phyloP scores from a whole-genome alignment of 2,329 filamentous ascomycete species.

The Cryphonectria naterciae region DNA sequence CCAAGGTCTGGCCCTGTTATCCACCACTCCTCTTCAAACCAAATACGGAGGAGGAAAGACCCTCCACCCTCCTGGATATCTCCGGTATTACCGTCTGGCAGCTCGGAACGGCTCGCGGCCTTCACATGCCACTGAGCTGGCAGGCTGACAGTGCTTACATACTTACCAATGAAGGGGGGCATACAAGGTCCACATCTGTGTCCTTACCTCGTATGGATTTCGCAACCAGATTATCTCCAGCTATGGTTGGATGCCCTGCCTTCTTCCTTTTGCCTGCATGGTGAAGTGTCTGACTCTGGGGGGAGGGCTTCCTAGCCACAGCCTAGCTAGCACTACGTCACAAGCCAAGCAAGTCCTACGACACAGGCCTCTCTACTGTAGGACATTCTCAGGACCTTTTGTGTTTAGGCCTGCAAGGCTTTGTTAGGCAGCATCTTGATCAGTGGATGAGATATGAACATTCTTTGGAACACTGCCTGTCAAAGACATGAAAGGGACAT shows the following conservation, averaged over 20 bases:
- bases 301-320: neutral
- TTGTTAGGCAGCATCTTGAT: neutral
- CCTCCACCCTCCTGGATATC: constrained; percentile 2
- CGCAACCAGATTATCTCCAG: neutral
- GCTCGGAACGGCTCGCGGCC: constrained; percentile 9
- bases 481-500: neutral
- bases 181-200: constrained; percentile 1
- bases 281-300: constrained; percentile 3
- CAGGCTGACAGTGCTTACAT: neutral
- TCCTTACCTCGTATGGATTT: neutral
- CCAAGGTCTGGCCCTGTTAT: neutral
- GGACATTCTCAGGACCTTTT: neutral
- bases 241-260: neutral
- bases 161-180: neutral
- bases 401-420: neutral
- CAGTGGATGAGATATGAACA: neutral
- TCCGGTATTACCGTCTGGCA: constrained; percentile 8
- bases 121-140: constrained; percentile 8
- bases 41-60: neutral
- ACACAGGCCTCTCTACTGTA: neutral
- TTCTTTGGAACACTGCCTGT: neutral
- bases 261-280: neutral
- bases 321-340: constrained; percentile 1
- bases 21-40: neutral
- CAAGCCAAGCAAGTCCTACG: neutral